phyloP scores from a whole-genome alignment of 805 yeast species.

The Candida gorgasii region DNA sequence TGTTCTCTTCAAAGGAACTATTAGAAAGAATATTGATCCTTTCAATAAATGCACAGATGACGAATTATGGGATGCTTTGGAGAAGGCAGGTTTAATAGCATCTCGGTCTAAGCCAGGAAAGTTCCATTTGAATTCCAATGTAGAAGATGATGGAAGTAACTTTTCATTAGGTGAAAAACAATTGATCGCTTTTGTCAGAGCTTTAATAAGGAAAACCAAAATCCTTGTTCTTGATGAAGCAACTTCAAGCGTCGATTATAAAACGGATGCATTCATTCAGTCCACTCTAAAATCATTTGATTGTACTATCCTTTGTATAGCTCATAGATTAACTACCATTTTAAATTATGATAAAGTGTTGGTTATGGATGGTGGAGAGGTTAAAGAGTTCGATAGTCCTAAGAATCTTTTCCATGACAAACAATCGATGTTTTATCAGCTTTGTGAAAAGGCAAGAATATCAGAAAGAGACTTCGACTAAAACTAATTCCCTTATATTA shows the following conservation, averaged over 20 bases:
- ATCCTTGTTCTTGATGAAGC: constrained; percentile 86
- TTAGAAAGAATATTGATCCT: constrained; percentile 64
- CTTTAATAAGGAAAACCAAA: constrained; percentile 72
- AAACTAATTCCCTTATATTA: neutral
- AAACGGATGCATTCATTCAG: constrained; percentile 80
- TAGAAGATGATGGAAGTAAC: constrained; percentile 70
- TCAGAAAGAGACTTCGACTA: constrained; percentile 13
- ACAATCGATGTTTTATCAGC: constrained; percentile 58
- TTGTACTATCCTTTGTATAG: constrained; percentile 83
- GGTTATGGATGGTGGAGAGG: constrained; percentile 79
- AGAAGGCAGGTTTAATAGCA: constrained; percentile 55
- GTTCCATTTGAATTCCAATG: constrained; percentile 45
- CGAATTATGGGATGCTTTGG: constrained; percentile 56
- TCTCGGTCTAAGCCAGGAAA: constrained; percentile 21
- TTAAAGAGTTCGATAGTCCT: constrained; percentile 76
- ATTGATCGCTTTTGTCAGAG: constrained; percentile 78
- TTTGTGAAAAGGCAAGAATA: constrained; percentile 60
- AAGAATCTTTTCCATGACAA: constrained; percentile 51
- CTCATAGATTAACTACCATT: constrained; percentile 79
- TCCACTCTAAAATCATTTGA: constrained; percentile 62
- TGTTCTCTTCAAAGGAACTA: constrained; percentile 58
- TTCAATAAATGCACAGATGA: constrained; percentile 52
- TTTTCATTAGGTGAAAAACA: constrained; percentile 81
- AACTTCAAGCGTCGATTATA: constrained; percentile 78
- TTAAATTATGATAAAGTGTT: constrained; percentile 72